Base-by-base conservation (phyloP, 495 filamentous ascomycete genomes). In the Penicillium cinerascens region DNA sequence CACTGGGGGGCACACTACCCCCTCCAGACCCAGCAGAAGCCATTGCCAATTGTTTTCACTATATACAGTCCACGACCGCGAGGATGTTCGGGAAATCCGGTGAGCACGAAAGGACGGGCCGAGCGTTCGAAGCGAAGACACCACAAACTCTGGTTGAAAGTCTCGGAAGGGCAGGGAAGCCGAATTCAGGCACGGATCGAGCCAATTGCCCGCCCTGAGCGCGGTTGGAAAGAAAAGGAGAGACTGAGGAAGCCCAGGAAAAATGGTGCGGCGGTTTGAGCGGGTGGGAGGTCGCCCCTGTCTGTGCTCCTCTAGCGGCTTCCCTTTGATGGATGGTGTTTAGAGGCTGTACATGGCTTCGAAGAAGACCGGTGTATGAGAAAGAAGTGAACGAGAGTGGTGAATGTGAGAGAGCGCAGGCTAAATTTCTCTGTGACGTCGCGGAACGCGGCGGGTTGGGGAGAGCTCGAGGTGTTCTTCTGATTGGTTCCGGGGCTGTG, bases 401-500 rank as follows among this genome's bases (percentile, higher is more conserved):
- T 23, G 52, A 51, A 48, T 29, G 38, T 40, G 37, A 47, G 22
- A 53, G 54, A 47, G 43, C 49, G 37, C 16, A 43, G 51, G 7
- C 25, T 33, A 47, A 64, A 53, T 43, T 58, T 59, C 35, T 23
- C 43, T 70, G n/a, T n/a, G 63, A 68, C 60, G 64, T 68, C 55
- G 61, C 68, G 67, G 64, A 66, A 33, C 52, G 59, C 63, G 63
- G 65, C 69, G 70, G 61, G 62, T 70, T 73, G 59, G 66, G 60
- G 56, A 66, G 58, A 50, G 56, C 47, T 50, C 52, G 46, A 48
- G 43, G 49, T 59, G 52, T 22, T 17, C 35, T 50, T 58, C 36
- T 64, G 22, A 75, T 72, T 75, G 70, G 72, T 56, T 44, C 37
- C 16, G 1, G 37, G 29, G 50, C 8, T 21, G 26, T 47, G 52